Evolutionary conservation across 129 eudicot species (phyloP).

Genomic region (Silybum marianum): DNA sequence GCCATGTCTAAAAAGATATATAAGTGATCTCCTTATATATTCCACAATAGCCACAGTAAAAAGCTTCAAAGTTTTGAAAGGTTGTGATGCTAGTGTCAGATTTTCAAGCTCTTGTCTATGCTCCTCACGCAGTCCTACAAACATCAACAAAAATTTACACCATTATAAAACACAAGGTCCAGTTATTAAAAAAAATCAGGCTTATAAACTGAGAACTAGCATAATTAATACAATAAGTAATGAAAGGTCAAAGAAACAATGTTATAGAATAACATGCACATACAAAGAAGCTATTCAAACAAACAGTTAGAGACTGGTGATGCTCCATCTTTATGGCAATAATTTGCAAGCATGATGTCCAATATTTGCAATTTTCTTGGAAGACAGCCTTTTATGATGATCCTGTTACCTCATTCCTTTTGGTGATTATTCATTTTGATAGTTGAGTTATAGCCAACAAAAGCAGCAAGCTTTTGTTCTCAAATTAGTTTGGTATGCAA

Average conservation of each 20-base stretch:
- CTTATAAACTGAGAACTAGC: background rate
- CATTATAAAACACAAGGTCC: background rate
- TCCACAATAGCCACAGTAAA: constrained; percentile 63
- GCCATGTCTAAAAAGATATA: constrained; percentile 67
- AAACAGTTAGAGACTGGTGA: background rate
- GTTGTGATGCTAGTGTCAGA: constrained; percentile 70
- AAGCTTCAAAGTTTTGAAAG: constrained; percentile 72
- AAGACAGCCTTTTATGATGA: background rate
- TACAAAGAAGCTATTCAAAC: too few relatives aligned
- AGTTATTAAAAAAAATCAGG: background rate
- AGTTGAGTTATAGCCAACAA: background rate
- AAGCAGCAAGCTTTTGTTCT: background rate
- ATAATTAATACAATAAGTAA: background rate
- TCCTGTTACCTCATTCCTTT: constrained; percentile 7
- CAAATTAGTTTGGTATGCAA: background rate
- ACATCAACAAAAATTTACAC: constrained; percentile 27
- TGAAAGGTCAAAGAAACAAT: background rate
- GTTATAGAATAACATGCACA: background rate
- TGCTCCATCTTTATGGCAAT: background rate
- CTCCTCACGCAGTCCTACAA: constrained; percentile 70
- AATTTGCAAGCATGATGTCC: background rate
- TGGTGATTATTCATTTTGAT: background rate
- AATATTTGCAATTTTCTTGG: background rate
- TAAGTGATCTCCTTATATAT: constrained; percentile 50
- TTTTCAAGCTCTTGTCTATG: constrained; percentile 73